Base-by-base conservation (phyloP, 306 rosid species). In the Trifolium pratense region DNA sequence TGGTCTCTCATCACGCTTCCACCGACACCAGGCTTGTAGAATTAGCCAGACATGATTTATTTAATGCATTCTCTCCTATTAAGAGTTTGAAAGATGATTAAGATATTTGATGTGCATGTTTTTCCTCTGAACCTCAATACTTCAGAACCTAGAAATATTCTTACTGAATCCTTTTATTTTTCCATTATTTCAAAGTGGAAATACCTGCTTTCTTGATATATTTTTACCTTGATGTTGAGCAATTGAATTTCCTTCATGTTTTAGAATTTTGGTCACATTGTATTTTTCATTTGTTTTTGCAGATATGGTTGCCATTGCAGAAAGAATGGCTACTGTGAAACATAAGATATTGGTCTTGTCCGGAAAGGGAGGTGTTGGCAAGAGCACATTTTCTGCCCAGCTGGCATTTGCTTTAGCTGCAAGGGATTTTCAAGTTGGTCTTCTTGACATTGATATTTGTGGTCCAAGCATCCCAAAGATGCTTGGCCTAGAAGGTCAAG, bases 401-500 rank as follows among this genome's bases (percentile, higher is more conserved):
- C 86, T 93, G 4, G 85, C 97, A 17, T 94, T 85, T 83, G 98
- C 96, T 14, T 84, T 94, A 52, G 95, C 98, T 34, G 91, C 92
- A 10, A 87, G 75, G 95, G 88, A 83, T 76, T 91, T 84, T 84
- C 96, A 91, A 69, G 97, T 94, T 70, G 98, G 97, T 75, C 97
- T 94, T 77, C 90, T 94, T 32, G 98, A 94, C 76, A 90, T 94
- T 16, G 98, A 94, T 63, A 88, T 94, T 61, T 94, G 98, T 83
- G 98, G 98, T 60, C 98, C 97, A 14, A 91, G 98, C 82, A 88
- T 94, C 76, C 98, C 96, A 13, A 94, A 94, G 85, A 94, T 91
- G 98, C 89, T 94, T 23, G 95, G 95, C 55, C 86, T 94, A 70
- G 96, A 94, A 84, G 92, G 97, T 76, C 96, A 94, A 77, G 92